phyloP scores from a whole-genome alignment of 2,329 filamentous ascomycete species.

The Ascocoryne sarcoides region DNA sequence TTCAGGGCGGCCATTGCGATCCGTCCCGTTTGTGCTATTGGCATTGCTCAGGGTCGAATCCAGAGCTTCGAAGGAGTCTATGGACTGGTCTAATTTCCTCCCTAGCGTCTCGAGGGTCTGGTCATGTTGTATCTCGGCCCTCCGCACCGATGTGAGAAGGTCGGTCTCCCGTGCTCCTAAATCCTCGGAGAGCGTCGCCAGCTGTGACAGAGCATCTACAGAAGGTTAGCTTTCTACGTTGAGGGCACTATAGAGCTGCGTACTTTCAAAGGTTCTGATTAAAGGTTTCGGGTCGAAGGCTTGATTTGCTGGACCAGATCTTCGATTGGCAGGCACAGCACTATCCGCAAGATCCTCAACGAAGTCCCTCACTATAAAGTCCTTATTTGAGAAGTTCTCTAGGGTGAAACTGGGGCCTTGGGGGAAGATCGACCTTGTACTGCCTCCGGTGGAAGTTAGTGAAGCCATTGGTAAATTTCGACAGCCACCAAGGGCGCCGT shows the following conservation, averaged over 20 bases:
- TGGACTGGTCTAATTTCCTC: conserved; percentile 82
- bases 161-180: conserved; percentile 87
- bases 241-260: conserved; percentile 10
- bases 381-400: conserved; percentile 78
- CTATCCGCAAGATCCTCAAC: conserved; percentile 86
- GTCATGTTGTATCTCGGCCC: conserved; percentile 86
- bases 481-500: conserved; percentile 7
- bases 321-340: conserved; percentile 69
- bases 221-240: conserved; percentile 21
- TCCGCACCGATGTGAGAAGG: conserved; percentile 76
- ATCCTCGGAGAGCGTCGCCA: conserved; percentile 68
- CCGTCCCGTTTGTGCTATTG: conserved; percentile 38
- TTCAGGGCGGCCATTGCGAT: conserved; percentile 39
- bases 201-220: conserved; percentile 54
- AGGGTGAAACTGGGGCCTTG: conserved; percentile 76
- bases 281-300: conserved; percentile 92
- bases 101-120: conserved; percentile 83
- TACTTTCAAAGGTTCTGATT: conserved; percentile 87
- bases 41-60: conserved; percentile 71
- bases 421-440: conserved; percentile 52
- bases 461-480: conserved; percentile 22
- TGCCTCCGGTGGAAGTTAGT: conserved; percentile 17
- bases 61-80: conserved; percentile 83
- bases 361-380: conserved; percentile 98
- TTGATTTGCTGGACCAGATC: conserved; percentile 57